A percentile compares a stretch with the other conserved stretches of the same genome.
Conservation (phyloP, 2,329 filamentous ascomycete species). For the Epichloe sylvatica region DNA sequence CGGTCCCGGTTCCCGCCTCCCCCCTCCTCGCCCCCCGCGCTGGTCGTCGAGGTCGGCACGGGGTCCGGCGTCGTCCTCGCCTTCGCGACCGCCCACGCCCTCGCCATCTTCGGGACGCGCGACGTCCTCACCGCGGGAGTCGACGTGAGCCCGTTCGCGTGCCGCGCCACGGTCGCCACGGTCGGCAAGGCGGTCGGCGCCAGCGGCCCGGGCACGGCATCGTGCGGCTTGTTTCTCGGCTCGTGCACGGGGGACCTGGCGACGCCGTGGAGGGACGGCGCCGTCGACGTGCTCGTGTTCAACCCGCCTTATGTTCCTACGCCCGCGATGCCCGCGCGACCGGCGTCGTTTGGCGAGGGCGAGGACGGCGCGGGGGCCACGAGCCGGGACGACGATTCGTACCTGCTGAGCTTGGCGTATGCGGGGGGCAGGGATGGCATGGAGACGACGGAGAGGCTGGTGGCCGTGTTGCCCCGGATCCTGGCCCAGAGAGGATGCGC, state of each 20-base stretch:
- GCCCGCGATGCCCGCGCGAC: slow-evolving; percentile 49
- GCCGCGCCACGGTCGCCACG: slow-evolving; percentile 58
- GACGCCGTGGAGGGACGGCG: slow-evolving; percentile 39
- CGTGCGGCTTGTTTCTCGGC: slow-evolving; percentile 45
- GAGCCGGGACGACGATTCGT: slow-evolving; percentile 65
- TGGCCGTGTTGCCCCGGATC: slow-evolving; percentile 52
- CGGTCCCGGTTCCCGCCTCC: slow-evolving; percentile 38
- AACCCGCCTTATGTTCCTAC: slow-evolving; percentile 97
- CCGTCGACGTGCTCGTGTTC: slow-evolving; percentile 77
- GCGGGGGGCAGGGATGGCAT: slow-evolving; percentile 84
- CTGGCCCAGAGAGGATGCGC: slow-evolving; percentile 60
- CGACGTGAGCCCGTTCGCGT: slow-evolving; percentile 79
- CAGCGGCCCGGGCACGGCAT: slow-evolving; percentile 12
- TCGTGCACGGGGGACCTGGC: slow-evolving; percentile 56
- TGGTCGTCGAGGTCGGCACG: slow-evolving; percentile 76
- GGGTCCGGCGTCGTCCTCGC: slow-evolving; percentile 90
- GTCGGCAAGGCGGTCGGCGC: slow-evolving; percentile 32
- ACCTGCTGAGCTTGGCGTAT: slow-evolving; percentile 73
- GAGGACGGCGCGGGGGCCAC: slow-evolving; percentile 13
- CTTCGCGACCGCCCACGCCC: slow-evolving; percentile 67
- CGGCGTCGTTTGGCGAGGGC: slow-evolving; percentile 11
- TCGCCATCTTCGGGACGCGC: slow-evolving; percentile 55
- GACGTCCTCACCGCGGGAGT: slow-evolving; percentile 60
- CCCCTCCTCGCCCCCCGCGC: slow-evolving; percentile 27
- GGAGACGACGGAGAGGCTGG: slow-evolving; percentile 74